phyloP scores from a whole-genome alignment of 2,329 filamentous ascomycete genomes.

The Colletotrichum sp. region DNA sequence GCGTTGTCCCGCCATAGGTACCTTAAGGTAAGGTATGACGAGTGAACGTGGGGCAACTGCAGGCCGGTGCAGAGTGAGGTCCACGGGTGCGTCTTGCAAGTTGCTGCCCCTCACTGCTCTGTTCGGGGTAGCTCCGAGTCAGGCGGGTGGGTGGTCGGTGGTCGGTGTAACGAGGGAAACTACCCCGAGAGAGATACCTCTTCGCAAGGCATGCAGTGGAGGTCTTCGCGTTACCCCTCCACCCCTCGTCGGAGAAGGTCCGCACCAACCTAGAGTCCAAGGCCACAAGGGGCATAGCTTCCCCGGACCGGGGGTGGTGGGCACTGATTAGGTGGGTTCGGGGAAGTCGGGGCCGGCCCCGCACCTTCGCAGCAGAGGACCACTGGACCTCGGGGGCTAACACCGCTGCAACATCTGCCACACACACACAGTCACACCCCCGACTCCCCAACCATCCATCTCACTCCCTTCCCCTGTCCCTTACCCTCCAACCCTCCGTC shows the following conservation, averaged over 20 bases:
- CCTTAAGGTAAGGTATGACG: not conserved
- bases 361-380: not conserved
- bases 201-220: not conserved
- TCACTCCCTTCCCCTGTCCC: not conserved
- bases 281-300: not conserved
- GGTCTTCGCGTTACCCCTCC: not conserved
- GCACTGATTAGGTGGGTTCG: not conserved
- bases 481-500: not conserved
- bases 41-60: conserved; percentile 4
- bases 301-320: not conserved
- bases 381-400: not conserved
- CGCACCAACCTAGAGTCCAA: not conserved
- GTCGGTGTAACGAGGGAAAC: not conserved
- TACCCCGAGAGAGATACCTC: not conserved
- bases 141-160: not conserved
- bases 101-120: not conserved
- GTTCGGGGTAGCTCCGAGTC: conserved; percentile 21
- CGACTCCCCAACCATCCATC: not conserved
- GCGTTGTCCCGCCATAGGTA: conserved; percentile 3
- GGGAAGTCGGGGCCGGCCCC: conserved; percentile 17
- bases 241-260: conserved; percentile 1
- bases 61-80: not conserved
- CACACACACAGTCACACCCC: not conserved
- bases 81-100: not conserved
- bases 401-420: conserved; percentile 1